Percentiles rank a stretch among this genome's conserved stretches.
Evolutionary conservation across 129 eudicot genomes (phyloP).

Genomic region (Tagetes patula): DNA sequence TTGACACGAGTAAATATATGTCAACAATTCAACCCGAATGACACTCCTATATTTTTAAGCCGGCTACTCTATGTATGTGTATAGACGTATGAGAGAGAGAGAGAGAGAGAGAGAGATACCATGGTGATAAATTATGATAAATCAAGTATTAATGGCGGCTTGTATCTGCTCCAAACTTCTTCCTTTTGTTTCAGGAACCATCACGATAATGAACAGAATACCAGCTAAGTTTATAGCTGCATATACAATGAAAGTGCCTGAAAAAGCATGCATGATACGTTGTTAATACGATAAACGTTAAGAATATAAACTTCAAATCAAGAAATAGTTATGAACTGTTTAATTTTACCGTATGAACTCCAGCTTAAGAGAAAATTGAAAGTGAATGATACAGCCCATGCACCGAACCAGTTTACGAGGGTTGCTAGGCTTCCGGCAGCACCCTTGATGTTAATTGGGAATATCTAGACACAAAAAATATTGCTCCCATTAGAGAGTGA

Average conservation of each 20-base stretch:
- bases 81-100: background rate
- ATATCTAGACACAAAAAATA: slow-evolving; percentile 40
- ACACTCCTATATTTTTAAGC: background rate
- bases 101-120: slow-evolving; percentile 9
- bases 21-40: no score
- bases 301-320: background rate
- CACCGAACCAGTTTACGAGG: slow-evolving; percentile 61
- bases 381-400: slow-evolving; percentile 65
- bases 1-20: no score
- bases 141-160: slow-evolving; percentile 51
- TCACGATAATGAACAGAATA: slow-evolving; percentile 54
- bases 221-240: slow-evolving; percentile 63
- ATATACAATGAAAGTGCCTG: slow-evolving; percentile 80
- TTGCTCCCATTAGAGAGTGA: background rate
- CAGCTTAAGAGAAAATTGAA: slow-evolving; percentile 68
- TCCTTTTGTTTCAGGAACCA: slow-evolving; percentile 96
- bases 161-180: slow-evolving; percentile 89
- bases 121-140: slow-evolving; percentile 10
- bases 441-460: slow-evolving; percentile 63
- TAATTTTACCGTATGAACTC: slow-evolving; percentile 58
- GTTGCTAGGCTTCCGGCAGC: slow-evolving; percentile 67
- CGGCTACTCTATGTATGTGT: background rate
- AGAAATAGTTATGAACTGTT: background rate
- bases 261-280: slow-evolving; percentile 28
- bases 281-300: slow-evolving; percentile 9